A percentile compares a stretch with the other conserved stretches of the same genome.
Evolutionary conservation across 1,284 basidiomycete genomes (phyloP).

Genomic region (Singerocomus rubriflavus): DNA sequence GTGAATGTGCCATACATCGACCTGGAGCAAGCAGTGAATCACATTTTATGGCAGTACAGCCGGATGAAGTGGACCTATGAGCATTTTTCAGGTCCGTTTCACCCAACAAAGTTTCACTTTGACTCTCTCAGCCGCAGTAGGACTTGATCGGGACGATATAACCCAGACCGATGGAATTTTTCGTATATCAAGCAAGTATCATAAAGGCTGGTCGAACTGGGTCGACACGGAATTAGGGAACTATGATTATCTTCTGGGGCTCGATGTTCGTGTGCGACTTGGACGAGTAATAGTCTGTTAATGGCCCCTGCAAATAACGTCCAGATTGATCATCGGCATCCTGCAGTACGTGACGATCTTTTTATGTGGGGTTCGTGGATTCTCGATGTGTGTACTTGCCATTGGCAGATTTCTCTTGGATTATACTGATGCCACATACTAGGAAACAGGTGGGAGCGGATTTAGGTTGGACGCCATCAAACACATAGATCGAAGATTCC

Average conservation of each 20-base stretch:
- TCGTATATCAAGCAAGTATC: constrained; percentile 52
- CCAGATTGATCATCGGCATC: constrained; percentile 85
- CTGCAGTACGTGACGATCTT: constrained; percentile 69
- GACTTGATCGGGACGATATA: constrained; percentile 84
- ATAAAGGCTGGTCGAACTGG: constrained; percentile 67
- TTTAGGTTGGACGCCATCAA: constrained; percentile 91
- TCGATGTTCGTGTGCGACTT: constrained; percentile 47
- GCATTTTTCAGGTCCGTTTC: constrained; percentile 65
- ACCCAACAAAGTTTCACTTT: background rate
- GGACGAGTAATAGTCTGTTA: background rate
- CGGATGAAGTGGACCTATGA: constrained; percentile 62
- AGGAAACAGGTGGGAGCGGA: constrained; percentile 79
- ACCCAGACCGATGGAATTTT: constrained; percentile 61
- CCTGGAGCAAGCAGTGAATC: background rate
- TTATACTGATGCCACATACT: constrained; percentile 1
- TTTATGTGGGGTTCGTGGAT: constrained; percentile 71
- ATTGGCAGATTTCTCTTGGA: background rate
- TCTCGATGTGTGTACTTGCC: constrained; percentile 46
- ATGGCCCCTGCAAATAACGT: background rate
- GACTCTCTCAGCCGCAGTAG: constrained; percentile 34
- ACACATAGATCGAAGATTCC: constrained; percentile 68
- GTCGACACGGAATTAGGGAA: constrained; percentile 74
- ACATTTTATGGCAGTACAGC: constrained; percentile 53
- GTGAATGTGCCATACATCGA: constrained; percentile 36
- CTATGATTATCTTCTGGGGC: constrained; percentile 77